Evolutionary conservation across 2,329 filamentous ascomycete genomes (phyloP).

Genomic region (Aureobasidium lini): DNA sequence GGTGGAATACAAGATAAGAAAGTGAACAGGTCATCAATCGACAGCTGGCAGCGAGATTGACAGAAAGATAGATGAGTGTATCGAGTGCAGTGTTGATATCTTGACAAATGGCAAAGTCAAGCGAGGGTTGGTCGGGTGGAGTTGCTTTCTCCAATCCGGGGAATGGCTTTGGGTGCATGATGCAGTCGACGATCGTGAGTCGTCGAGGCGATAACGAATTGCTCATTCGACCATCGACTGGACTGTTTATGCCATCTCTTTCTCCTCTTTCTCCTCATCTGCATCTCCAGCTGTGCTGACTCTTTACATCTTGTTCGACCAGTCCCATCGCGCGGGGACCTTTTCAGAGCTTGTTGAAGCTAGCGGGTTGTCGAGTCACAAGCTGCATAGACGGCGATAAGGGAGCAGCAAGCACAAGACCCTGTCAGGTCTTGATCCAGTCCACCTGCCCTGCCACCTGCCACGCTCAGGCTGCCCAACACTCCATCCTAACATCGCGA

Average conservation of each 20-base stretch:
- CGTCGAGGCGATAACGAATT: slow-evolving; percentile 8
- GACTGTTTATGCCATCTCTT: not conserved
- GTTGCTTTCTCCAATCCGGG: not conserved
- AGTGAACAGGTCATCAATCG: not conserved
- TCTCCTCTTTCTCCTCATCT: not conserved
- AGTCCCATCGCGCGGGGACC: slow-evolving; percentile 2
- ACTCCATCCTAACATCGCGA: not conserved
- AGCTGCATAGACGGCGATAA: slow-evolving; percentile 11
- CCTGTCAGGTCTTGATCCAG: not conserved
- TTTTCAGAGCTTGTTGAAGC: not conserved
- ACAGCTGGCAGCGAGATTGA: not conserved
- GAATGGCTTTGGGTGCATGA: not conserved
- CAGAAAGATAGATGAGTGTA: not conserved
- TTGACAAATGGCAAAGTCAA: not conserved
- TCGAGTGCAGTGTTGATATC: not conserved
- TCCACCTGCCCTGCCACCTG: too few species aligned
- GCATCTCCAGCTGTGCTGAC: not conserved
- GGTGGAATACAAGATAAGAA: not conserved
- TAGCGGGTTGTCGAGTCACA: slow-evolving; percentile 11
- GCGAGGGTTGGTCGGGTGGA: not conserved
- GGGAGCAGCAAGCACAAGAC: not conserved
- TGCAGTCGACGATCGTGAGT: not conserved
- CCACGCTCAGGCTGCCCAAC: too few species aligned
- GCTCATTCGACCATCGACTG: not conserved
- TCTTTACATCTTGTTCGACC: not conserved